A percentile compares a stretch with the other conserved stretches of the same genome.
These are phyloP conservation scores for Fusarium luffae DNA, from an alignment of 2,329 filamentous ascomycete species.

Conservation along the genomic window DNA sequence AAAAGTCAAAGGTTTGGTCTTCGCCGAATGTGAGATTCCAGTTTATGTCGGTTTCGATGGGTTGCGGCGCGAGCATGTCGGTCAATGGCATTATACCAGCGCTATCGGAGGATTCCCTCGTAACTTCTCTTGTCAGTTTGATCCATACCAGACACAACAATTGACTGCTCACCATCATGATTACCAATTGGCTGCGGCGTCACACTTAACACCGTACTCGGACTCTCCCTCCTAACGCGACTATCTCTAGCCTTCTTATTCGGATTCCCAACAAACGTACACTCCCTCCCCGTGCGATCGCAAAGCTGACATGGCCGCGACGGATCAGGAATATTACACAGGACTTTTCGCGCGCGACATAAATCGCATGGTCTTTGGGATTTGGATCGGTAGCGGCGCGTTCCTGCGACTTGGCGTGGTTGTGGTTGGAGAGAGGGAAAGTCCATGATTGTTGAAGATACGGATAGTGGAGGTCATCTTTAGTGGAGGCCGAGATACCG, in stretches of 20 bases:
- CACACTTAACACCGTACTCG: background rate
- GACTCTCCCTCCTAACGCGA: background rate
- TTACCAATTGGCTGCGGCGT: rapidly evolving
- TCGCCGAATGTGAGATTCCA: background rate
- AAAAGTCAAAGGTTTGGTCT: constrained; percentile 6
- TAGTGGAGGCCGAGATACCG: background rate
- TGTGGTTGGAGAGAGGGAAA: background rate
- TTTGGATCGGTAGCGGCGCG: constrained; percentile 6
- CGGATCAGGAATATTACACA: constrained; percentile 45
- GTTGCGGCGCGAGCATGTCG: background rate
- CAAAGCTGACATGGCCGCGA: constrained; percentile 43
- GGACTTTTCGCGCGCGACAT: constrained; percentile 34
- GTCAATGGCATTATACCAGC: background rate
- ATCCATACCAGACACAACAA: background rate
- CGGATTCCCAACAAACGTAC: constrained; percentile 42
- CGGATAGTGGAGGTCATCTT: background rate
- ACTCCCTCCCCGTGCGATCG: constrained; percentile 36
- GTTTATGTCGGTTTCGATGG: background rate
- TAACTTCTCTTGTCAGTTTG: background rate
- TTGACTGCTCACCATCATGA: background rate
- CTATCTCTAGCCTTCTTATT: constrained; percentile 12
- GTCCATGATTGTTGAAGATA: background rate
- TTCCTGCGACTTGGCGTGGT: constrained; percentile 4
- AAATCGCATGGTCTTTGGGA: constrained; percentile 5
- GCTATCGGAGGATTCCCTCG: background rate